A percentile compares a stretch with the other conserved stretches of the same genome.
Evolutionary conservation across 1,139 yeast genomes (phyloP).

Genomic region (Taphrina communis): DNA sequence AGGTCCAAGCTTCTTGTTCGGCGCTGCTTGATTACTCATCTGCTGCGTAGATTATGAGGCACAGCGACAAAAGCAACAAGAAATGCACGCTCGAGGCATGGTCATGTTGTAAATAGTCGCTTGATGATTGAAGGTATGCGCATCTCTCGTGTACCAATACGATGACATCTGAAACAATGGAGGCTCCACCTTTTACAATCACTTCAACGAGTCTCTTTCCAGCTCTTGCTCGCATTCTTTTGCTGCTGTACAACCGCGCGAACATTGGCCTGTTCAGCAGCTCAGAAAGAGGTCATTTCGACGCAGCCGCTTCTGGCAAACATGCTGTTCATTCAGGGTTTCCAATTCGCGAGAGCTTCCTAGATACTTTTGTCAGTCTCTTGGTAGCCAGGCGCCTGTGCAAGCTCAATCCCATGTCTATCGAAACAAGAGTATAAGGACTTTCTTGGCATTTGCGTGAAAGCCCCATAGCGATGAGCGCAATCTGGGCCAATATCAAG

Average conservation of each 20-base stretch:
- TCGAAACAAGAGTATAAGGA: not conserved
- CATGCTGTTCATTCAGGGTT: no score
- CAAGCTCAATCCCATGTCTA: not conserved
- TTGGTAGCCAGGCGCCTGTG: no score
- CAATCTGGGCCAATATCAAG: constrained; percentile 37
- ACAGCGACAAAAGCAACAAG: not conserved
- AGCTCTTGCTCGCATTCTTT: no score
- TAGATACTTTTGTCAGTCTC: no score
- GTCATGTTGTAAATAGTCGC: not conserved
- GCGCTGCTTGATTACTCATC: constrained; percentile 15
- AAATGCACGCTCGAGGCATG: not conserved
- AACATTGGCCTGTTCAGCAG: no score
- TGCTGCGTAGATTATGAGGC: not conserved
- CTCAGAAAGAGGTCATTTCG: no score
- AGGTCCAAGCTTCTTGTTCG: constrained; percentile 54
- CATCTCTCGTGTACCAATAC: not conserved
- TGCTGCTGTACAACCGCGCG: no score
- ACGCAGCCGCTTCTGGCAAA: no score
- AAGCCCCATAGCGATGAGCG: constrained; percentile 18
- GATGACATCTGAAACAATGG: constrained; percentile 9
- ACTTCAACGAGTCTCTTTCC: not conserved
- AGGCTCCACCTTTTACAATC: not conserved
- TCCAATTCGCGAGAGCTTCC: no score
- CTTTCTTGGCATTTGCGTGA: no score
- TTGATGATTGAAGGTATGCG: not conserved